Evolutionary conservation across 768 basidiomycete genomes (phyloP).

Genomic region (Kwoniella pini): DNA sequence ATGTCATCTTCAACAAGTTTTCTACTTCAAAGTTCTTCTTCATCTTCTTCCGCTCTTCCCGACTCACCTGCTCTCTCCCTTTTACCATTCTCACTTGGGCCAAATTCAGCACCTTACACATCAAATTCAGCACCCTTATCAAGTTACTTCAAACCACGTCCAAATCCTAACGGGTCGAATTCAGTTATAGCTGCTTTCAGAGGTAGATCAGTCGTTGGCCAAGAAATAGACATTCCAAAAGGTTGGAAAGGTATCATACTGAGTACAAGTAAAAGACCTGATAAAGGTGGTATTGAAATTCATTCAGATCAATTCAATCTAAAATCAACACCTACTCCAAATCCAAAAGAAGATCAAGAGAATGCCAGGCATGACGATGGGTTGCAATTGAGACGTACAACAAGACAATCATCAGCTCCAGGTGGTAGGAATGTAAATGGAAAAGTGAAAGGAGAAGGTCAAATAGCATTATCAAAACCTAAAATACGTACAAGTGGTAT

Average conservation of each 20-base stretch:
- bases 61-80: constrained; percentile 29
- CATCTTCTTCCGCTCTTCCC: constrained; percentile 20
- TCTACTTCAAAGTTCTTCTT: no score
- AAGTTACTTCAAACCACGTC: constrained; percentile 37
- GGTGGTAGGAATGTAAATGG: no score
- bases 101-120: constrained; percentile 23
- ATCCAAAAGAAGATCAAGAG: no score
- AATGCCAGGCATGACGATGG: background rate
- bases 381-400: background rate
- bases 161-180: background rate
- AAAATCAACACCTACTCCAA: background rate
- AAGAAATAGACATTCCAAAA: constrained; percentile 30
- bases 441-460: constrained; percentile 33
- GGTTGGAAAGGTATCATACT: constrained; percentile 40
- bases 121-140: constrained; percentile 20
- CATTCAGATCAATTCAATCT: background rate
- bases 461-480: constrained; percentile 39
- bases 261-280: constrained; percentile 20
- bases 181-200: constrained; percentile 35
- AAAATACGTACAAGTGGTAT: constrained; percentile 10
- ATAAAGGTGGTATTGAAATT: constrained; percentile 26
- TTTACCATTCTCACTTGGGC: constrained; percentile 44
- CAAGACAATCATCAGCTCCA: constrained; percentile 13
- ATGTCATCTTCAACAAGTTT: no score
- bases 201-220: constrained; percentile 39